Base-by-base conservation (phyloP, 2,329 filamentous ascomycete species). In the Nigrospora oryzae region DNA sequence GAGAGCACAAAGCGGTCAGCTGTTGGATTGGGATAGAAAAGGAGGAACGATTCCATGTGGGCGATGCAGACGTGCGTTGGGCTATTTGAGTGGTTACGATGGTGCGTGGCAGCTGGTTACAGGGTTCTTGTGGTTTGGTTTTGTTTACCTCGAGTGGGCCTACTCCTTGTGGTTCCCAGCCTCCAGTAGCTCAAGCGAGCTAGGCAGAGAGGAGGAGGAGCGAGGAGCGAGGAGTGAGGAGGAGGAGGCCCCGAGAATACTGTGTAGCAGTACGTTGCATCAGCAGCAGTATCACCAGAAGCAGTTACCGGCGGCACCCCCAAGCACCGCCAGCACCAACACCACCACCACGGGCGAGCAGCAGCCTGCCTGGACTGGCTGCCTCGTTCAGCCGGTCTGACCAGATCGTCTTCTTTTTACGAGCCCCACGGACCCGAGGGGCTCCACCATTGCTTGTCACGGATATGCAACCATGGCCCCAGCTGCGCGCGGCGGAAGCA, bases 61-160 rank as follows among this genome's bases (percentile, higher is more conserved):
- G 33, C 17, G 40, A 36, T n/a, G 40, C 40, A 30, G 40, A 42
- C 33, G 40, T 36, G 40, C 32, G 40, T 42, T 42, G 40, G 33
- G 33, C 40, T 42, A 42, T 42, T 42, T 42, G 40, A 35, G 40
- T 36, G 40, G 40, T 42, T 36, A 33, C 32, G 40, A 42, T 42
- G 38, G 37, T 46, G 46, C 43, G 46, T 49, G 46, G 46, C 46
- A 49, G 28, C 37, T 15, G 19, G 34, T 34, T 46, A 38, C 46
- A 49, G 44, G 46, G 46, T 41, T 46, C 31, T 23, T 38, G 40
- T 49, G 46, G 46, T 44, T 44, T 38, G 39, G 31, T 31, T 43
- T 49, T 49, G 46, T 49, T 49, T 46, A 49, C 46, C 28, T 33
- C 28, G 30, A 44, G 46, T 49, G 46, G 46, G 33, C 30, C 44